phyloP scores from a whole-genome alignment of 768 basidiomycete genomes.

The Wakefieldia striispora region DNA sequence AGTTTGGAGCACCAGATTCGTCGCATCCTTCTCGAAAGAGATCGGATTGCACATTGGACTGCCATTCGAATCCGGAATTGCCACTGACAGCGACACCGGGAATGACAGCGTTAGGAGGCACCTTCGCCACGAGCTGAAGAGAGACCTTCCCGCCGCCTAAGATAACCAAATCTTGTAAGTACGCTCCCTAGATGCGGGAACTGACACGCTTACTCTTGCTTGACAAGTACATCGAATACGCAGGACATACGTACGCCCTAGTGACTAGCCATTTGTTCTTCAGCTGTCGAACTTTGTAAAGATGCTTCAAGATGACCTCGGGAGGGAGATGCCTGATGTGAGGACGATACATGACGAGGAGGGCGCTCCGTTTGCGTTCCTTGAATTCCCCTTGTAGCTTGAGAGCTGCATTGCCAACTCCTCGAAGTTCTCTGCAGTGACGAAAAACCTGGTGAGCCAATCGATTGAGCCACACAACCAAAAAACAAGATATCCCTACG shows the following conservation, averaged over 20 bases:
- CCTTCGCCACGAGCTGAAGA: constrained; percentile 19
- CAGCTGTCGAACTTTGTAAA: constrained; percentile 27
- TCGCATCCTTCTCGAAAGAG: constrained; percentile 22
- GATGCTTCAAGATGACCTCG: constrained; percentile 20
- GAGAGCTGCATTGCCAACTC: constrained; percentile 25
- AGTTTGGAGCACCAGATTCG: constrained; percentile 12
- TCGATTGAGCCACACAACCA: too few relatives aligned
- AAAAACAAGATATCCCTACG: too few relatives aligned
- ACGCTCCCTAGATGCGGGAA: too few relatives aligned
- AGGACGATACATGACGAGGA: constrained; percentile 34
- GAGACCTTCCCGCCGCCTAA: constrained; percentile 2
- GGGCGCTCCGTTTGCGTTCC: constrained; percentile 25
- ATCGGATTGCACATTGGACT: constrained; percentile 10
- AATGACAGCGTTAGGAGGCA: neutral
- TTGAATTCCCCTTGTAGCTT: constrained; percentile 34
- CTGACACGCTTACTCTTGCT: constrained; percentile 15
- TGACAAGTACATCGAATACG: constrained; percentile 33
- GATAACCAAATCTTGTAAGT: too few relatives aligned
- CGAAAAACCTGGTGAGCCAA: too few relatives aligned
- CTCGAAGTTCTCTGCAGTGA: constrained; percentile 11
- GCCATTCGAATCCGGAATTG: constrained; percentile 14
- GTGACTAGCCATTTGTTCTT: constrained; percentile 33
- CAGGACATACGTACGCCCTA: constrained; percentile 28
- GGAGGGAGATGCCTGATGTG: constrained; percentile 18
- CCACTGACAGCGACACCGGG: neutral